Conservation (phyloP, 164 flowering plant species). For the Sedum album region DNA sequence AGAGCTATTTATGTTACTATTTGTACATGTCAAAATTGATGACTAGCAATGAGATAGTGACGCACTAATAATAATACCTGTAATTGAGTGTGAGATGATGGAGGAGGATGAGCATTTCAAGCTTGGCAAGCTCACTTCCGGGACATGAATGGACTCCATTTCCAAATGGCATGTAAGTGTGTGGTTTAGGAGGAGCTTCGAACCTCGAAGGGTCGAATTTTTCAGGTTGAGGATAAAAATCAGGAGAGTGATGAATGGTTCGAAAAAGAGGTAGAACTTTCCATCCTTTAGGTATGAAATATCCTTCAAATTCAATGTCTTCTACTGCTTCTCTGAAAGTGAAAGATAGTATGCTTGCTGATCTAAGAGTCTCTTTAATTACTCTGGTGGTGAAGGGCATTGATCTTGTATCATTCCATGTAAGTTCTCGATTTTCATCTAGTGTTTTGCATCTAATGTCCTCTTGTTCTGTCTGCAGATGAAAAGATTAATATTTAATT, state of each 20-base stretch:
- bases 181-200: constrained; percentile 60
- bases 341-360: constrained; percentile 81
- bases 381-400: constrained; percentile 86
- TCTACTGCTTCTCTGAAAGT: constrained; percentile 99
- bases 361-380: constrained; percentile 87
- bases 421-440: constrained; percentile 41
- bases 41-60: neutral
- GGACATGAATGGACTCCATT: constrained; percentile 48
- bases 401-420: constrained; percentile 67
- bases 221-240: constrained; percentile 68
- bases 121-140: constrained; percentile 53
- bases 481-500: neutral
- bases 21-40: neutral
- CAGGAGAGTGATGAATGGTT: constrained; percentile 65
- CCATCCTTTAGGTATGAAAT: constrained; percentile 82
- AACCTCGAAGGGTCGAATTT: constrained; percentile 90
- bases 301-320: constrained; percentile 76
- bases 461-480: constrained; percentile 68
- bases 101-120: constrained; percentile 40
- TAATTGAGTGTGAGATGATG: constrained; percentile 42
- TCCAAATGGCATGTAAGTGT: constrained; percentile 57
- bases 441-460: constrained; percentile 26
- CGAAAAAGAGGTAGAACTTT: constrained; percentile 91
- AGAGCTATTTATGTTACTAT: too few species aligned
- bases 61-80: constrained; percentile 26